Conservation (phyloP, 108 stramenopile genomes). For the Chaetoceros muelleri region DNA sequence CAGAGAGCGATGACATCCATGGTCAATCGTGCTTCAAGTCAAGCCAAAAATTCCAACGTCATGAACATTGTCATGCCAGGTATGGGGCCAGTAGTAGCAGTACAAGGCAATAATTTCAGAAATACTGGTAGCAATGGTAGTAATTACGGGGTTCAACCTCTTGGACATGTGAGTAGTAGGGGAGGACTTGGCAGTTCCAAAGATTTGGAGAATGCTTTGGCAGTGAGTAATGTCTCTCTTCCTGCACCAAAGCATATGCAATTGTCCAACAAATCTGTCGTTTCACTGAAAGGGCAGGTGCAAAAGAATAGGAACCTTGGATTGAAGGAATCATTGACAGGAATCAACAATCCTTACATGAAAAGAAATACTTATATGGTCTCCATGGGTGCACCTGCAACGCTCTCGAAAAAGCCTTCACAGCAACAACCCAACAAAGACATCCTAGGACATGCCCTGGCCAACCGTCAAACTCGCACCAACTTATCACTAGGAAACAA, state of each 20-base stretch:
- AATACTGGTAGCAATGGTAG: too few species aligned
- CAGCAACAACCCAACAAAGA: too few species aligned
- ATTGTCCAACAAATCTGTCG: slow-evolving; percentile 8
- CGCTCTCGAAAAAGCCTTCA: neutral
- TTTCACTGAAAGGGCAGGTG: too few species aligned
- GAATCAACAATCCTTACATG: too few species aligned
- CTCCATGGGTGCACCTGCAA: too few species aligned
- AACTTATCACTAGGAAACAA: neutral
- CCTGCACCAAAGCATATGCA: neutral
- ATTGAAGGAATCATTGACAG: too few species aligned
- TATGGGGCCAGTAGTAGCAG: neutral
- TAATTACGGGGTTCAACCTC: too few species aligned
- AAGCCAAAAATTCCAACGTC: neutral
- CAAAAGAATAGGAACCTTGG: too few species aligned
- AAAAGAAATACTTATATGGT: too few species aligned
- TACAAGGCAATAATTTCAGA: too few species aligned
- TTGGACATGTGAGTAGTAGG: neutral
- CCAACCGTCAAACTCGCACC: too few species aligned
- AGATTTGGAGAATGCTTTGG: neutral
- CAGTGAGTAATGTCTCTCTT: neutral
- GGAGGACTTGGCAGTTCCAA: neutral
- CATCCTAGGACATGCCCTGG: too few species aligned
- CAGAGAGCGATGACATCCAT: neutral
- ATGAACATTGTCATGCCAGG: neutral
- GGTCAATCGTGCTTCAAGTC: neutral